Conservation (phyloP, 805 yeast genomes). For the Lipomyces yamadae region DNA sequence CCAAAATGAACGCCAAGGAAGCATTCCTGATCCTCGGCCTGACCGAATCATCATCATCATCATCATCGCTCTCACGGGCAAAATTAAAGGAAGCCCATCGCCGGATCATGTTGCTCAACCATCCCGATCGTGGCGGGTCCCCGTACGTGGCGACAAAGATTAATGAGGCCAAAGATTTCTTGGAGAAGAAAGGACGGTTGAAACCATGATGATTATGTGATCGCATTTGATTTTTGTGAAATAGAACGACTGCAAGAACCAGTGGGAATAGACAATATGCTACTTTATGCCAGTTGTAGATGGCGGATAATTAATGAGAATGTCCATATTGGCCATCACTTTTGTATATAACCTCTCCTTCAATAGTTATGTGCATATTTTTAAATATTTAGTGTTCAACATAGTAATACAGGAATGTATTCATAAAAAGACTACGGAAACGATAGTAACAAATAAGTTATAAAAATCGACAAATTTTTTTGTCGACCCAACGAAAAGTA, state of each 20-base stretch:
- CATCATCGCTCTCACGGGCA: conserved; percentile 45
- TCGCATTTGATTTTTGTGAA: not conserved
- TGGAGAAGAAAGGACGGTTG: conserved; percentile 55
- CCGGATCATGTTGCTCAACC: conserved; percentile 76
- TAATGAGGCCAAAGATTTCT: conserved; percentile 80
- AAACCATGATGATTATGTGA: not conserved
- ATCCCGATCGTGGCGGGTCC: conserved; percentile 90
- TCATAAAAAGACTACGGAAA: conserved; percentile 2
- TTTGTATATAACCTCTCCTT: conserved; percentile 1
- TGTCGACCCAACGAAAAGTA: not conserved
- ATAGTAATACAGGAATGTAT: conserved; percentile 9
- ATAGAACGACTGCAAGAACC: not conserved
- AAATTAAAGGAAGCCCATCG: conserved; percentile 73
- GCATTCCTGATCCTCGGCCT: conserved; percentile 40
- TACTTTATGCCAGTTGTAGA: not conserved
- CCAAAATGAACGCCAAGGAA: conserved; percentile 53
- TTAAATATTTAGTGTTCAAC: not conserved
- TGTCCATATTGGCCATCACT: conserved; percentile 1
- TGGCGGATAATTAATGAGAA: too few relatives aligned
- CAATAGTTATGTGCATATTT: not conserved
- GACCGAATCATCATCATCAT: too few relatives aligned
- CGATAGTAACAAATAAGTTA: not conserved
- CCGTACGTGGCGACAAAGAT: conserved; percentile 81
- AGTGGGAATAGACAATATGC: not conserved
- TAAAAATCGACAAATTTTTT: conserved; percentile 1